These are phyloP conservation scores for Ruellia speciosa DNA, from an alignment of 305 asterid species.

Conservation along the genomic window DNA sequence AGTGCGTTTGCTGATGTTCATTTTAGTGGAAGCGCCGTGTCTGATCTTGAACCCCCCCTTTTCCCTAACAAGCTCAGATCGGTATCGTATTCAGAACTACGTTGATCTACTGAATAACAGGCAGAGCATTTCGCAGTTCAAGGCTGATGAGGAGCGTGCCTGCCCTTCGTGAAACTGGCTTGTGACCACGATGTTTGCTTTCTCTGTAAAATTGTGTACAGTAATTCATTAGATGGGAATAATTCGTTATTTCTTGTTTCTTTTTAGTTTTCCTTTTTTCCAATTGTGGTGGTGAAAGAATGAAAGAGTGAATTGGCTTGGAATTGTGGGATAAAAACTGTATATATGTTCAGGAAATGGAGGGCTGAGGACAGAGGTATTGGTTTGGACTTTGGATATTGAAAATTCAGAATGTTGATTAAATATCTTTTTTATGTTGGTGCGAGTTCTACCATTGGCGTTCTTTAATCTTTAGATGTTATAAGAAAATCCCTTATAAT, in stretches of 20 bases:
- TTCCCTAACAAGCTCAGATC: constrained; percentile 66
- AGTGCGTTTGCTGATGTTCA: constrained; percentile 45
- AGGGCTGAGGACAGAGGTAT: background rate
- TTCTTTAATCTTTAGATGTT: too few species aligned
- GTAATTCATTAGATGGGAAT: constrained; percentile 27
- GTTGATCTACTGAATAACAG: constrained; percentile 55
- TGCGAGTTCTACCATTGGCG: too few species aligned
- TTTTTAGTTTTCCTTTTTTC: background rate
- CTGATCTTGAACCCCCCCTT: constrained; percentile 84
- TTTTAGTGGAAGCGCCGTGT: constrained; percentile 75
- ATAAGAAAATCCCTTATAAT: too few species aligned
- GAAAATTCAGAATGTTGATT: too few species aligned
- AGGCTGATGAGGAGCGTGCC: constrained; percentile 37
- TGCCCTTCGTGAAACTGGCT: constrained; percentile 26
- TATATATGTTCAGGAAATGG: background rate
- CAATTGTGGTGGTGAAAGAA: background rate
- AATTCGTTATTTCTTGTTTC: background rate
- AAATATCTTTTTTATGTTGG: too few species aligned
- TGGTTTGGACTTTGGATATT: too few species aligned
- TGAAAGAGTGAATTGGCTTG: background rate
- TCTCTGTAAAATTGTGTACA: constrained; percentile 27
- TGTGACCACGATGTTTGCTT: background rate
- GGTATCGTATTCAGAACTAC: constrained; percentile 63
- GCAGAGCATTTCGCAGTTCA: constrained; percentile 58
- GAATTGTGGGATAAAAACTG: background rate